Conservation (phyloP, 768 basidiomycete species). For the Roridomyces roridus region DNA sequence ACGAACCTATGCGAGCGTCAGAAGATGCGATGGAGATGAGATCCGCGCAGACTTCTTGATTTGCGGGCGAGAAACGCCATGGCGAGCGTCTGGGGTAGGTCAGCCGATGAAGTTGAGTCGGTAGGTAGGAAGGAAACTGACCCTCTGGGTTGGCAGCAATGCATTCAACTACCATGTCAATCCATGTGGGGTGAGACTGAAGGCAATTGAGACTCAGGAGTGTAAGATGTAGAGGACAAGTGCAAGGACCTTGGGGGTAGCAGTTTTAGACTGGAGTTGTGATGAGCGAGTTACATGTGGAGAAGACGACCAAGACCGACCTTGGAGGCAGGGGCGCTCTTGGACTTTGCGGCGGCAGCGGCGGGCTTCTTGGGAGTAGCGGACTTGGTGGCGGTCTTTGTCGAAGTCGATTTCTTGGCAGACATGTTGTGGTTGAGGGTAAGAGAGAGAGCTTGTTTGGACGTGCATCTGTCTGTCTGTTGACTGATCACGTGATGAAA, state of each 20-base stretch:
- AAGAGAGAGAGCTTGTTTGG: neutral
- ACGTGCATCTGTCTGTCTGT: neutral
- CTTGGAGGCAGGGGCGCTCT: conserved; percentile 57
- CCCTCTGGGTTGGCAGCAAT: conserved; percentile 75
- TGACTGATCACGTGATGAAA: too few relatives aligned
- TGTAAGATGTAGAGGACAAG: too few relatives aligned
- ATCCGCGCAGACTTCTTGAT: conserved; percentile 81
- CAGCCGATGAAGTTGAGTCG: too few relatives aligned
- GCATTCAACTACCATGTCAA: conserved; percentile 92
- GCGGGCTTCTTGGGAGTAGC: too few relatives aligned
- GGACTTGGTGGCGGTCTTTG: conserved; percentile 34
- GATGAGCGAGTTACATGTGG: too few relatives aligned
- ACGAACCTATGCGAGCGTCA: conserved; percentile 65
- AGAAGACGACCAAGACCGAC: too few relatives aligned
- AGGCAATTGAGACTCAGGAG: too few relatives aligned
- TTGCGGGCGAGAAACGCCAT: conserved; percentile 86
- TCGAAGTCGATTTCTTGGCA: conserved; percentile 3
- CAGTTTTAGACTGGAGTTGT: too few relatives aligned
- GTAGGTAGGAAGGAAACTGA: too few relatives aligned
- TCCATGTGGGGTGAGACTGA: conserved; percentile 71
- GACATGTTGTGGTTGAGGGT: conserved; percentile 1
- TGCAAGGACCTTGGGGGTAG: too few relatives aligned
- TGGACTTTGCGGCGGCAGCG: conserved; percentile 45
- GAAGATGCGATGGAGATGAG: neutral
- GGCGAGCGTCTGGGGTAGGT: too few relatives aligned